Percentiles rank a stretch among this genome's conserved stretches.
Conservation (phyloP, 306 rosid species). For the Oemleria cerasiformis region DNA sequence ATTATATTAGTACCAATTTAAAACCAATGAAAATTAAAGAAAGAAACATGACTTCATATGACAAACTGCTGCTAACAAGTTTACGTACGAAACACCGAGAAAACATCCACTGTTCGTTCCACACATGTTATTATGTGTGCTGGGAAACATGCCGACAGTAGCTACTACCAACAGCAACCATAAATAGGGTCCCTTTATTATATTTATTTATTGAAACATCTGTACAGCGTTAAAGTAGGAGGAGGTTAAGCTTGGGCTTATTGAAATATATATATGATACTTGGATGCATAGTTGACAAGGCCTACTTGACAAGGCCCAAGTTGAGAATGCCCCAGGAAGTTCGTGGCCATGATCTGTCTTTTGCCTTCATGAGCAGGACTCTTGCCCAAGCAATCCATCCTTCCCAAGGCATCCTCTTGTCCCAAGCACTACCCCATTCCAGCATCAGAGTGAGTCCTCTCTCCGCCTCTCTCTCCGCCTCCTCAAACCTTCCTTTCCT, state of each 20-base stretch:
- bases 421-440: slow-evolving; percentile 92
- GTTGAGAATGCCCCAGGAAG: slow-evolving; percentile 75
- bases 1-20: no score
- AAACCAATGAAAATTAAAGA: no score
- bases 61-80: no score
- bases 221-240: no score
- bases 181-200: no score
- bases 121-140: neutral
- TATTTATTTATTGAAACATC: no score
- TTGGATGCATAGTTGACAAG: neutral
- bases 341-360: slow-evolving; percentile 72
- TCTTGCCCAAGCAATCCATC: slow-evolving; percentile 89
- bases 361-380: slow-evolving; percentile 68
- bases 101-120: neutral
- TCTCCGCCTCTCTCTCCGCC: slow-evolving; percentile 63
- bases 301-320: slow-evolving; percentile 69
- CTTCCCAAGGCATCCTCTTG: slow-evolving; percentile 92
- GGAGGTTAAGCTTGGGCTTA: neutral
- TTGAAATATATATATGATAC: no score
- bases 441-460: slow-evolving; percentile 55
- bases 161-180: no score
- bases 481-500: slow-evolving; percentile 57
- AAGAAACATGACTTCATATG: no score
- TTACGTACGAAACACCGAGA: no score
- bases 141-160: neutral